Evolutionary conservation across 805 yeast genomes (phyloP).

Genomic region (Sporopachydermia quercuum): DNA sequence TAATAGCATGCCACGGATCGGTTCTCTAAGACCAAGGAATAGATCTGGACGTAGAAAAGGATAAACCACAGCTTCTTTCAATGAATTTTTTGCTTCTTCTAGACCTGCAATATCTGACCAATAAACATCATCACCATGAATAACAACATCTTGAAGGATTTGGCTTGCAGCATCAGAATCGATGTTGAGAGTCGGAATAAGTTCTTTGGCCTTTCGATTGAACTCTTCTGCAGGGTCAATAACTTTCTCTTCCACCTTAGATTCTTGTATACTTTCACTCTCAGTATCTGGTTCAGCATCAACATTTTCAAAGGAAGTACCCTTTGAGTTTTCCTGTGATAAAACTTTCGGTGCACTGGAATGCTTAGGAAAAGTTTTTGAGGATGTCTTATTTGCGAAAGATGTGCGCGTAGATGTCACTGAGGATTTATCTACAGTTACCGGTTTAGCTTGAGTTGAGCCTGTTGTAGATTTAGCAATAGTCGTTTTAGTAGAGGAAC

Average conservation of each 20-base stretch:
- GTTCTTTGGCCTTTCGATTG: slow-evolving; percentile 4
- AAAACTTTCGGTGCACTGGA: too few species aligned
- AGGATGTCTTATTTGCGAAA: too few species aligned
- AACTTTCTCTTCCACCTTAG: not conserved
- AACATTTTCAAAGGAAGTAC: not conserved
- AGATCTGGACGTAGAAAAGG: slow-evolving; percentile 91
- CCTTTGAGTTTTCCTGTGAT: not conserved
- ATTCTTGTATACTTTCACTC: not conserved
- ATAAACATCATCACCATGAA: slow-evolving; percentile 74
- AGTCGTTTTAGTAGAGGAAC: too few species aligned
- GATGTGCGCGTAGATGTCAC: too few species aligned
- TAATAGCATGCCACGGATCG: slow-evolving; percentile 88
- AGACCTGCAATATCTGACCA: slow-evolving; percentile 96
- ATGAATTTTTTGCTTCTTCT: slow-evolving; percentile 71
- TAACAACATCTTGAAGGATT: slow-evolving; percentile 75
- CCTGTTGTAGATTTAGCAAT: too few species aligned
- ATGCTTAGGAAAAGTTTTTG: too few species aligned
- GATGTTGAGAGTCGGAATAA: slow-evolving; percentile 16
- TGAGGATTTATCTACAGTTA: too few species aligned
- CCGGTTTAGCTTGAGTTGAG: too few species aligned
- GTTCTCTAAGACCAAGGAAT: slow-evolving; percentile 82
- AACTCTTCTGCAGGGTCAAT: slow-evolving; percentile 6
- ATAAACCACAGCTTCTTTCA: slow-evolving; percentile 86
- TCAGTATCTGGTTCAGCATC: not conserved
- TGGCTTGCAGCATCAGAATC: slow-evolving; percentile 70